phyloP scores from a whole-genome alignment of 495 filamentous ascomycete genomes.

The Astrothelium macrocarpum region DNA sequence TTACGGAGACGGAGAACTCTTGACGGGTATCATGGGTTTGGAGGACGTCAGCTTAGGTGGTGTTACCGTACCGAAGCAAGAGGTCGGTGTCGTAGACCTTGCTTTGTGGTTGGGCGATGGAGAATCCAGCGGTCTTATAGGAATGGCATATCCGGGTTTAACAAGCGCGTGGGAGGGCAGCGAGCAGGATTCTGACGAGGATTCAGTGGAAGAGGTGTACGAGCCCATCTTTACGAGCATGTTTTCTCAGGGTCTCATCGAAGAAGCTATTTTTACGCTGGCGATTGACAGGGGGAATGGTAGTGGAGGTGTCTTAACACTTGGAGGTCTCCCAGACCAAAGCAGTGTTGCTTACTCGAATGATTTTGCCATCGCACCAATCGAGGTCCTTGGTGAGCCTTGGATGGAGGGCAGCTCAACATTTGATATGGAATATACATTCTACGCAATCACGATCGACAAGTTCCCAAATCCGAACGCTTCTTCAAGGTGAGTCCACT shows the following conservation, averaged over 20 bases:
- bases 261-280: conserved; percentile 46
- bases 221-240: conserved; percentile 50
- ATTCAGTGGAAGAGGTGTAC: conserved; percentile 34
- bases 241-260: conserved; percentile 41
- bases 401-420: neutral
- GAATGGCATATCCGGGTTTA: conserved; percentile 36
- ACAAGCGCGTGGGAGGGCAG: conserved; percentile 42
- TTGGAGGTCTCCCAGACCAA: conserved; percentile 43
- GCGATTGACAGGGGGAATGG: conserved; percentile 30
- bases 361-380: conserved; percentile 35
- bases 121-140: conserved; percentile 39
- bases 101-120: conserved; percentile 33
- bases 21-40: conserved; percentile 48
- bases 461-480: conserved; percentile 20
- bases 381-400: conserved; percentile 14
- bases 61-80: conserved; percentile 17
- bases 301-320: conserved; percentile 35
- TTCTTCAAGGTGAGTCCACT: neutral
- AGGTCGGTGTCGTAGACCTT: conserved; percentile 16
- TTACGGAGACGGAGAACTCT: conserved; percentile 50
- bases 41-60: conserved; percentile 32
- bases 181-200: neutral
- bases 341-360: conserved; percentile 25
- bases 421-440: conserved; percentile 21
- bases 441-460: conserved; percentile 38